A percentile compares a stretch with the other conserved stretches of the same genome.
Conservation (phyloP, 2,329 filamentous ascomycete species). For the Penicillium freii region DNA sequence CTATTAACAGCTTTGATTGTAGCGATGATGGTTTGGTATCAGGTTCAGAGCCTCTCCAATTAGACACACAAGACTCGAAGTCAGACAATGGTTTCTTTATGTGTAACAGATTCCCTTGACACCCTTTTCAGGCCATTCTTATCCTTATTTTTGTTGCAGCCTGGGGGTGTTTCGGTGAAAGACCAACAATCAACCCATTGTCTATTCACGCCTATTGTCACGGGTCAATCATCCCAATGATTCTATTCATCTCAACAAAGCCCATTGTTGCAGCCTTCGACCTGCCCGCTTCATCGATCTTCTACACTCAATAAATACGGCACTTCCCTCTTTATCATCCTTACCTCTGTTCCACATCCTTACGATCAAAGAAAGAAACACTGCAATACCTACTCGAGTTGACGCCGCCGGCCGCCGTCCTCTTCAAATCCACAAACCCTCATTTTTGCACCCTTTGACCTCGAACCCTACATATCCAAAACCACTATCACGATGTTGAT, state of each 20-base stretch:
- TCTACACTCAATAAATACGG: constrained; percentile 1
- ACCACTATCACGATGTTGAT: not conserved
- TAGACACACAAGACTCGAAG: constrained; percentile 5
- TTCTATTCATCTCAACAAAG: constrained; percentile 4
- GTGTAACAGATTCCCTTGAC: constrained; percentile 11
- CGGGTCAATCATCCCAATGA: not conserved
- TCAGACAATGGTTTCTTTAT: constrained; percentile 13
- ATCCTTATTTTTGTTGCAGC: constrained; percentile 1
- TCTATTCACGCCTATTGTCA: constrained; percentile 3
- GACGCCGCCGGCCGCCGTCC: constrained; percentile 12
- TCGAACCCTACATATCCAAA: constrained; percentile 1
- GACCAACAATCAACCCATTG: not conserved
- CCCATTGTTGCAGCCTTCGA: constrained; percentile 3
- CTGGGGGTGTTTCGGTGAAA: not conserved
- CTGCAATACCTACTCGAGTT: not conserved
- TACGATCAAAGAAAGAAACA: not conserved
- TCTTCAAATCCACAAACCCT: constrained; percentile 3
- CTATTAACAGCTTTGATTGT: constrained; percentile 15
- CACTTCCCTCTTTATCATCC: not conserved
- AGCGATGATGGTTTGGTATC: constrained; percentile 4
- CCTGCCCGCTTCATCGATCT: not conserved
- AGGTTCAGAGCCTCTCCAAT: constrained; percentile 15
- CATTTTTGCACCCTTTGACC: not conserved
- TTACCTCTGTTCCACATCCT: not conserved
- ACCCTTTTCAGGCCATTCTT: constrained; percentile 2